Evolutionary conservation across 2,329 filamentous ascomycete genomes (phyloP).

Genomic region (Claviceps fusiformis): DNA sequence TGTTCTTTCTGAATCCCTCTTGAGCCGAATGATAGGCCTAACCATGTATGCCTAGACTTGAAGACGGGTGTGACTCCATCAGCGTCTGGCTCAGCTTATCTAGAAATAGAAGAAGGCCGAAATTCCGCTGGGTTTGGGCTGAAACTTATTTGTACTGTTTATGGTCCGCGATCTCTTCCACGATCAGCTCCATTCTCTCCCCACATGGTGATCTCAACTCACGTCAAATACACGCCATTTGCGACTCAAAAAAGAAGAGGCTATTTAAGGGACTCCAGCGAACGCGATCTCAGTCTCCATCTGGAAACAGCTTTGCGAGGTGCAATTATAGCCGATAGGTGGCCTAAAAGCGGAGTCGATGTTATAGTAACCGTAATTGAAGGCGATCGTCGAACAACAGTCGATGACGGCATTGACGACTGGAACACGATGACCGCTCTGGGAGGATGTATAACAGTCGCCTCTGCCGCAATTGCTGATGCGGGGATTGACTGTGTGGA

Average conservation of each 20-base stretch:
- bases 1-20: neutral
- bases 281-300: constrained; percentile 82
- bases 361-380: constrained; percentile 87
- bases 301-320: constrained; percentile 82
- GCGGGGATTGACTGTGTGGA: constrained; percentile 94
- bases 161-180: constrained; percentile 82
- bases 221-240: constrained; percentile 95
- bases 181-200: constrained; percentile 85
- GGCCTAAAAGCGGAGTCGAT: constrained; percentile 98
- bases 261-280: constrained; percentile 72
- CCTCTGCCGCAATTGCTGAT: constrained; percentile 83
- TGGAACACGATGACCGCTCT: constrained; percentile 90
- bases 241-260: constrained; percentile 70
- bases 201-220: constrained; percentile 79
- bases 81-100: constrained; percentile 83
- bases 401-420: constrained; percentile 42
- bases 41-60: constrained; percentile 44
- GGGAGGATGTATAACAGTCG: constrained; percentile 83
- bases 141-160: constrained; percentile 86
- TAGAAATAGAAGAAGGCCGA: constrained; percentile 47
- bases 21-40: neutral
- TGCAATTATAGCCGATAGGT: constrained; percentile 81
- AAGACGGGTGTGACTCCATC: constrained; percentile 88
- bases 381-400: constrained; percentile 49
- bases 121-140: constrained; percentile 48